phyloP scores from a whole-genome alignment of 208 protist species.

The Crithidia bombi region DNA sequence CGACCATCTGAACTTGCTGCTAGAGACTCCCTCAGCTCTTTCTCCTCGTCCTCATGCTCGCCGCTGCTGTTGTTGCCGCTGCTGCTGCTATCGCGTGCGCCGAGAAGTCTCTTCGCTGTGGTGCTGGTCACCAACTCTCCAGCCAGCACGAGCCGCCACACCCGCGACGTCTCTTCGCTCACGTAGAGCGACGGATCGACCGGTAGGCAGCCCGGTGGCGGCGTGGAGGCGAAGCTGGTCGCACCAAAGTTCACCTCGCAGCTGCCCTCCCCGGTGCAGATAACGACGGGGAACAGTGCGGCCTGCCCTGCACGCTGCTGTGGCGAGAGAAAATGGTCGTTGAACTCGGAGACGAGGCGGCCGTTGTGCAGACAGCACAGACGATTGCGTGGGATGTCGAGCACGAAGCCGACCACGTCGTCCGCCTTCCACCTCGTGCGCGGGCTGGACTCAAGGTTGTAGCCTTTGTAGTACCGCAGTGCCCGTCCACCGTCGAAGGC shows the following conservation, averaged over 20 bases:
- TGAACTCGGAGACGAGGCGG: constrained; percentile 64
- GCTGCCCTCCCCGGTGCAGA: constrained; percentile 29
- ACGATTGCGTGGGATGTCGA: constrained; percentile 72
- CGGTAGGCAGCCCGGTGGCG: constrained; percentile 71
- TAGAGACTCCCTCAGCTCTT: too few relatives aligned
- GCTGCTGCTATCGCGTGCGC: constrained; percentile 1
- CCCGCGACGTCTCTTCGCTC: constrained; percentile 41
- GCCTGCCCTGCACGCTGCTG: constrained; percentile 23
- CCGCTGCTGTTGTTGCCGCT: neutral
- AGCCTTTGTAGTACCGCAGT: constrained; percentile 61
- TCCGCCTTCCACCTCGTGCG: constrained; percentile 77
- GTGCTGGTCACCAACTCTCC: constrained; percentile 38
- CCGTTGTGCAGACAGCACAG: constrained; percentile 79
- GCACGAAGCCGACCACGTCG: constrained; percentile 84
- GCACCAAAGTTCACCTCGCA: constrained; percentile 91
- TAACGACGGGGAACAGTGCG: constrained; percentile 70
- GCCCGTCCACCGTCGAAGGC: constrained; percentile 67
- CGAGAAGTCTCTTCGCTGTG: constrained; percentile 3
- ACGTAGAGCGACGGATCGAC: constrained; percentile 76
- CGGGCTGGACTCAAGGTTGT: constrained; percentile 62
- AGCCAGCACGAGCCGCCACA: constrained; percentile 66
- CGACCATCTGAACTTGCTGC: too few relatives aligned
- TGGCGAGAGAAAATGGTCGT: constrained; percentile 42
- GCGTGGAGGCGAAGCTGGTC: constrained; percentile 54
- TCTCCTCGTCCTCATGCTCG: neutral